These are phyloP conservation scores for Calonectria crousiana DNA, from an alignment of 2,329 filamentous ascomycete species.

Conservation along the genomic window DNA sequence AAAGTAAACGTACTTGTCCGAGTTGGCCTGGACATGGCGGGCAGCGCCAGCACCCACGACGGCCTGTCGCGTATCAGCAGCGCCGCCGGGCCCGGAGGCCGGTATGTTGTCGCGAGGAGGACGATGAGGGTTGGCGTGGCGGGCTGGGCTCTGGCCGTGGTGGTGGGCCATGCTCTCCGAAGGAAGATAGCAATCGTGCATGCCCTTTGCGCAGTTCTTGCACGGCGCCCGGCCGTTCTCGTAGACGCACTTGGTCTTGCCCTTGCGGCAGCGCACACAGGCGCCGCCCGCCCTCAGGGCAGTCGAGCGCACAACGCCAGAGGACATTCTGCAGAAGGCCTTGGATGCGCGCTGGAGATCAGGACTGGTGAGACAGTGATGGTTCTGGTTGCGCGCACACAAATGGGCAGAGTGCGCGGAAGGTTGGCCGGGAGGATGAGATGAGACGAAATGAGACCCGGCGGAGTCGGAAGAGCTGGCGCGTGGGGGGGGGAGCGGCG, in stretches of 20 bases:
- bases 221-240: slow-evolving; percentile 72
- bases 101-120: slow-evolving; percentile 67
- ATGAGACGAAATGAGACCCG: slow-evolving; percentile 22
- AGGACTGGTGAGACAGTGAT: slow-evolving; percentile 19
- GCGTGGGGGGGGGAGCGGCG: slow-evolving; percentile 1
- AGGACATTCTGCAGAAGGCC: slow-evolving; percentile 53
- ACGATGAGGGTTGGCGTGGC: slow-evolving; percentile 60
- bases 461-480: slow-evolving; percentile 27
- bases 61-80: slow-evolving; percentile 59
- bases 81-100: slow-evolving; percentile 61
- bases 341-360: slow-evolving; percentile 5
- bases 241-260: slow-evolving; percentile 74
- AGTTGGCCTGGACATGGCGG: slow-evolving; percentile 60
- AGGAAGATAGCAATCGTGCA: slow-evolving; percentile 73
- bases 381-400: slow-evolving; percentile 6
- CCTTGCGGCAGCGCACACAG: slow-evolving; percentile 73
- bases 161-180: slow-evolving; percentile 71
- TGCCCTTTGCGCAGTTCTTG: slow-evolving; percentile 73
- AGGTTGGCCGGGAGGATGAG: slow-evolving; percentile 20
- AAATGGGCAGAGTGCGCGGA: slow-evolving; percentile 3
- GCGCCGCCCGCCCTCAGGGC: slow-evolving; percentile 71
- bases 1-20: slow-evolving; percentile 66
- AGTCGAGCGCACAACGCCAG: slow-evolving; percentile 66
- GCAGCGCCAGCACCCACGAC: slow-evolving; percentile 56
- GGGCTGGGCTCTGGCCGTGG: slow-evolving; percentile 69